Percentiles rank a stretch among this genome's conserved stretches.
Evolutionary conservation across 495 filamentous ascomycete genomes (phyloP).

Genomic region (Aspergillus ellipticus): DNA sequence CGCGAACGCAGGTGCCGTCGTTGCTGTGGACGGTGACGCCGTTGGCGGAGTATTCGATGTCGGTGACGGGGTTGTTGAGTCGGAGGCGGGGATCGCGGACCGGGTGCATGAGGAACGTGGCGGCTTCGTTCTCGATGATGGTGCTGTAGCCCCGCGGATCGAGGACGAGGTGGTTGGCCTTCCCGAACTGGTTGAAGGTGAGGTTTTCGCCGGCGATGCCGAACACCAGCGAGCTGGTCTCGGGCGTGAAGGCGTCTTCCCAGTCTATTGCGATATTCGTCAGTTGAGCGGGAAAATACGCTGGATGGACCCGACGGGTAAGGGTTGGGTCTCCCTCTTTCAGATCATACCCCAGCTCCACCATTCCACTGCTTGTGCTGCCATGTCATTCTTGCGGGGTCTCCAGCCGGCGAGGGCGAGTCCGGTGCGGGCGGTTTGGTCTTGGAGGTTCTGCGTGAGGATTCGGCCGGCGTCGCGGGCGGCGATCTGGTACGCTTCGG

Average conservation of each 20-base stretch:
- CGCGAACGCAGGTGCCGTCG: slow-evolving; percentile 57
- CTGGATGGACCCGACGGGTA: neutral
- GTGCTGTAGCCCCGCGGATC: slow-evolving; percentile 67
- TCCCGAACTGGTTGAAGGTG: slow-evolving; percentile 47
- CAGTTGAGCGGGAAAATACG: slow-evolving; percentile 1
- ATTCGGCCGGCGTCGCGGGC: slow-evolving; percentile 57
- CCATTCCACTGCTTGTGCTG: slow-evolving; percentile 62
- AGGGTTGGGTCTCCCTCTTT: neutral
- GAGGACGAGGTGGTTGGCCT: slow-evolving; percentile 63
- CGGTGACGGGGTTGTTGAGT: slow-evolving; percentile 57
- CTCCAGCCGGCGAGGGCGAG: slow-evolving; percentile 62
- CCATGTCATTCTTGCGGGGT: slow-evolving; percentile 53
- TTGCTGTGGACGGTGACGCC: slow-evolving; percentile 56
- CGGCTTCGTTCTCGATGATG: slow-evolving; percentile 59
- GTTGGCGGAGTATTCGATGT: slow-evolving; percentile 50
- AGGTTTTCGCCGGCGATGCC: slow-evolving; percentile 42
- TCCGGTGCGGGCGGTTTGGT: slow-evolving; percentile 58
- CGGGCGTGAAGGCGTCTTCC: slow-evolving; percentile 51
- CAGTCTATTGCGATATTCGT: slow-evolving; percentile 43
- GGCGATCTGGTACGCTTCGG: slow-evolving; percentile 44
- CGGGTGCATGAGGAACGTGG: slow-evolving; percentile 49
- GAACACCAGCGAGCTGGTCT: slow-evolving; percentile 44
- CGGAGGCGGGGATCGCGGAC: slow-evolving; percentile 53
- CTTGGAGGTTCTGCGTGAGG: slow-evolving; percentile 58
- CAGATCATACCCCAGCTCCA: slow-evolving; percentile 46